Evolutionary conservation across 192 early-diverging fungal species (phyloP).

Genomic region (Chytriomyces sp.): DNA sequence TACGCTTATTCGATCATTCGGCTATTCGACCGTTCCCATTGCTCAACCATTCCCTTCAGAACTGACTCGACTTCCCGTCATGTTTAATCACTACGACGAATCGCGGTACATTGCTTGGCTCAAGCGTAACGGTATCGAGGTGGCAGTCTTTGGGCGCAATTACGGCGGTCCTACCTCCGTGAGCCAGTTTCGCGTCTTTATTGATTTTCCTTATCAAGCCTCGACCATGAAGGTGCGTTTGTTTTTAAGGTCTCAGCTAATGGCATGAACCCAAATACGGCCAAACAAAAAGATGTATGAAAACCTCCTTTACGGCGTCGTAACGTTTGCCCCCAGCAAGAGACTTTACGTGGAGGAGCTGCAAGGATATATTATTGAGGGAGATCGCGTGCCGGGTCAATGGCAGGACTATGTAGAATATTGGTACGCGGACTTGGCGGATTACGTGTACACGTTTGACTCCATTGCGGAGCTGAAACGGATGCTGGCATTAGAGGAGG

Average conservation of each 20-base stretch:
- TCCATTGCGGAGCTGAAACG: slow-evolving; percentile 1
- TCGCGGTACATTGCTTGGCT: slow-evolving; percentile 20
- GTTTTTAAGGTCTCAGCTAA: neutral
- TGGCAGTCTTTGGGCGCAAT: slow-evolving; percentile 2
- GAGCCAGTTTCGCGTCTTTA: slow-evolving; percentile 18
- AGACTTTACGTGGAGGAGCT: slow-evolving; percentile 9
- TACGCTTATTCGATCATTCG: slow-evolving; percentile 13
- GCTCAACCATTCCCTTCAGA: neutral
- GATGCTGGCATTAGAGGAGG: neutral
- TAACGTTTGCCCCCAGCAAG: slow-evolving; percentile 13
- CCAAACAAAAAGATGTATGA: slow-evolving; percentile 10
- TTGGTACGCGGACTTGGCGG: slow-evolving; percentile 9
- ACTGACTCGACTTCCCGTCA: neutral
- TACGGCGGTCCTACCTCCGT: slow-evolving; percentile 22
- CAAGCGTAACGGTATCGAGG: slow-evolving; percentile 8
- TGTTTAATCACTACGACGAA: slow-evolving; percentile 18
- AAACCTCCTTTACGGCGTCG: slow-evolving; percentile 17
- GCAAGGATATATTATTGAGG: slow-evolving; percentile 18
- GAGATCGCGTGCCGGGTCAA: neutral
- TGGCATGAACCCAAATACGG: no score
- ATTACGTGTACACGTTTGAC: slow-evolving; percentile 17
- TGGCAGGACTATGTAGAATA: slow-evolving; percentile 29
- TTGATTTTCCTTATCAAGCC: slow-evolving; percentile 26
- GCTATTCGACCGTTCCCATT: slow-evolving; percentile 18
- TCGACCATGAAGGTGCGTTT: slow-evolving; percentile 17